Percentiles rank a stretch among this genome's conserved stretches.
These are phyloP conservation scores for Fusarium irregulare DNA, from an alignment of 2,329 filamentous ascomycete species.

Conservation along the genomic window DNA sequence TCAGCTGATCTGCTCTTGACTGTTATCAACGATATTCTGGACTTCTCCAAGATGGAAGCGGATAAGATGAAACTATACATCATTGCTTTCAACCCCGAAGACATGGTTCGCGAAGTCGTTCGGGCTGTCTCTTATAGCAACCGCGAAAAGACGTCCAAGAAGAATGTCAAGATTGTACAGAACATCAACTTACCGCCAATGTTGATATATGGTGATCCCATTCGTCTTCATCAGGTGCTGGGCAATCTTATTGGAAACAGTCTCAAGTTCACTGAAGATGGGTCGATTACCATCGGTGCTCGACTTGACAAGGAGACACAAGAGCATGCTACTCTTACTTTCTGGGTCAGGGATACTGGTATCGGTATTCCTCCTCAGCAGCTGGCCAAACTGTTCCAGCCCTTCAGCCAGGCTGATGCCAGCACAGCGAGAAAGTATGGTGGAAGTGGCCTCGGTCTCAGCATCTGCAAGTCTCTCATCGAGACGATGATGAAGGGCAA, in stretches of 20 bases:
- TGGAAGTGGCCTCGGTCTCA: constrained; percentile 88
- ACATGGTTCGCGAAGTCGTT: constrained; percentile 75
- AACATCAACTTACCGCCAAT: constrained; percentile 82
- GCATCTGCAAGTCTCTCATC: constrained; percentile 94
- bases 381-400: constrained; percentile 86
- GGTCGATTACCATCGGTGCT: constrained; percentile 85
- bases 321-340: constrained; percentile 79
- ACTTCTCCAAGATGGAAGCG: constrained; percentile 94
- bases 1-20: constrained; percentile 89
- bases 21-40: constrained; percentile 95
- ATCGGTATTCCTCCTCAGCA: constrained; percentile 90
- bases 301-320: constrained; percentile 76
- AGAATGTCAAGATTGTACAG: constrained; percentile 72
- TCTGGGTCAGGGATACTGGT: constrained; percentile 89
- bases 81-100: constrained; percentile 74
- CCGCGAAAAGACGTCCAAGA: constrained; percentile 69
- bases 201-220: constrained; percentile 74
- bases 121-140: constrained; percentile 75
- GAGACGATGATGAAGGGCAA: constrained; percentile 90
- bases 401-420: constrained; percentile 92
- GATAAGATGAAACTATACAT: constrained; percentile 86
- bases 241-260: constrained; percentile 93
- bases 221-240: constrained; percentile 73
- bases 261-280: constrained; percentile 91
- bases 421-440: constrained; percentile 92